A percentile compares a stretch with the other conserved stretches of the same genome.
phyloP scores from a whole-genome alignment of 106 monocot species.

The Allium fistulosum region DNA sequence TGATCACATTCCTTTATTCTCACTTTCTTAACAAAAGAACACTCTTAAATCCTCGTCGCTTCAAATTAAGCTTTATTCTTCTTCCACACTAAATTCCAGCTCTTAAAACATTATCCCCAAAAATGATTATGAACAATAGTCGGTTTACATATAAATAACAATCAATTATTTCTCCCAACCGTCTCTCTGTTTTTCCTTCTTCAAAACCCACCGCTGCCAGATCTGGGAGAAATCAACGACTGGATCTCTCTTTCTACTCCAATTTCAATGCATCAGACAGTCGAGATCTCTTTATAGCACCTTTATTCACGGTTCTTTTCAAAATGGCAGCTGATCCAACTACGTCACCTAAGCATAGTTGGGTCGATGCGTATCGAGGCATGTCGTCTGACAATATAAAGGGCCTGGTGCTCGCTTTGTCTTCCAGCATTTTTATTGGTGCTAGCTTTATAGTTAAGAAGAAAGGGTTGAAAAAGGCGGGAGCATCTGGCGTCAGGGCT shows the following conservation, averaged over 20 bases:
- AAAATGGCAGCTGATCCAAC: constrained; percentile 3
- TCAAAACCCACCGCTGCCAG: background rate
- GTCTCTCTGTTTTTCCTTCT: background rate
- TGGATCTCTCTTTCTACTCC: background rate
- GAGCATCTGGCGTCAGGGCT: constrained; percentile 71
- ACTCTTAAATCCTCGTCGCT: no score
- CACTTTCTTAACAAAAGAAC: no score
- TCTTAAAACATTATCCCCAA: no score
- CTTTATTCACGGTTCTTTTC: background rate
- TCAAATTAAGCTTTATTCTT: no score
- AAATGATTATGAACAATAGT: no score
- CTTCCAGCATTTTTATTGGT: constrained; percentile 74
- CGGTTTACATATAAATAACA: no score
- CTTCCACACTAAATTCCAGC: no score
- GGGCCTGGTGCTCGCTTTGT: constrained; percentile 63
- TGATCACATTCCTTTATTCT: no score
- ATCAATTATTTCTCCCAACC: background rate
- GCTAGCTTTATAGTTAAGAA: constrained; percentile 76
- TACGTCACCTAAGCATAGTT: constrained; percentile 1
- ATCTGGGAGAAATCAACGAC: background rate
- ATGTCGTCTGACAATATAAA: constrained; percentile 68
- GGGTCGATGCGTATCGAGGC: constrained; percentile 3
- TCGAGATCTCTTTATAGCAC: background rate
- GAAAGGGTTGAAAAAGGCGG: constrained; percentile 88
- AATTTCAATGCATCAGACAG: background rate